Base-by-base conservation (phyloP, 78 protist genomes). In the Parvularia atlantis region DNA sequence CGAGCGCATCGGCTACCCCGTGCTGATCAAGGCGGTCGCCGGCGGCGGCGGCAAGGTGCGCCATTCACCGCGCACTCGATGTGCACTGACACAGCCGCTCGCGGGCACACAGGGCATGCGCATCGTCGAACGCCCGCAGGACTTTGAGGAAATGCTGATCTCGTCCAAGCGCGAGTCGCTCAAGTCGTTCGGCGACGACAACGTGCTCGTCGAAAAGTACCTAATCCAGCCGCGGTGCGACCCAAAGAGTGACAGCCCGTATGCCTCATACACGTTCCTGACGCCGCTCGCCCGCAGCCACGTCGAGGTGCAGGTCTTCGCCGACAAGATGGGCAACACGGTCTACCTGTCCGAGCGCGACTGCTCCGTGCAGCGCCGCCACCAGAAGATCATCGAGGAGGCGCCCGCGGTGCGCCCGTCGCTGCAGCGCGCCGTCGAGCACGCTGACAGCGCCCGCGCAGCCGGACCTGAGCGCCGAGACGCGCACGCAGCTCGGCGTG, bases 31-130 rank as follows among this genome's bases (percentile, higher is more conserved):
- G 78, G 95, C 97, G 0, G 89, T 82, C 14, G 19, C 69, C 58
- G 97, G 97, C 28, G 97, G 97, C 39, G 97, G 97, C 53, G 97
- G 97, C 30, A 89, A 89, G 75, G n/a, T n/a, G n/a, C n/a, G n/a
- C n/a, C n/a, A n/a, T n/a, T n/a, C n/a, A n/a, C n/a, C n/a, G n/a
- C 91, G 92, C 43, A n/a, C n/a, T n/a, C n/a, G n/a, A 87, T 87
- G 64, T 1, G 85, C 20, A 81, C n/a, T n/a, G n/a, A n/a, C n/a
- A n/a, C n/a, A n/a, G n/a, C n/a, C n/a, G n/a, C n/a, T n/a, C n/a
- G n/a, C n/a, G n/a, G n/a, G n/a, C n/a, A n/a, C n/a, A n/a, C n/a
- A n/a, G n/a, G 76, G 50, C n/a, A 78, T 68, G 65, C 63, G 70
- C 17, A 69, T 78, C 3, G 83, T 57, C n/a, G 1, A 28, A 2